A percentile compares a stretch with the other conserved stretches of the same genome.
phyloP scores from a whole-genome alignment of 768 basidiomycete genomes.

The Tulasnella sp. region DNA sequence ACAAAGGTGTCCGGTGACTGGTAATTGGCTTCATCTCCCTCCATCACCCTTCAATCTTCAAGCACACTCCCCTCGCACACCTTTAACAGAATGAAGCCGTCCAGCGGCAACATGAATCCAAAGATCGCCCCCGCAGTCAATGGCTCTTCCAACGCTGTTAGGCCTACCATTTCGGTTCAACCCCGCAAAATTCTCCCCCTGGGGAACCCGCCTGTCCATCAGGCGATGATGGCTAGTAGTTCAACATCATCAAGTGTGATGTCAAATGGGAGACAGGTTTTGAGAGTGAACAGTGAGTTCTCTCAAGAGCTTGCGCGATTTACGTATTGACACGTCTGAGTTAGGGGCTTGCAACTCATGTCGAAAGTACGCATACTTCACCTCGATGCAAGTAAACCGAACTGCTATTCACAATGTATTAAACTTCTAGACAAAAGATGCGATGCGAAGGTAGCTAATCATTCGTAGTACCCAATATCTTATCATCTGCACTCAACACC shows the following conservation, averaged over 20 bases:
- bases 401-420: neutral
- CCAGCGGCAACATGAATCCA: too few relatives aligned
- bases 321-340: neutral
- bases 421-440: conserved; percentile 13
- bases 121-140: too few relatives aligned
- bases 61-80: too few relatives aligned
- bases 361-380: conserved; percentile 15
- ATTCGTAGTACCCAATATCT: neutral
- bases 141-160: too few relatives aligned
- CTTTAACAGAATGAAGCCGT: too few relatives aligned
- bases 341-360: conserved; percentile 15
- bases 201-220: conserved; percentile 10
- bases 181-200: conserved; percentile 12
- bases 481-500: neutral
- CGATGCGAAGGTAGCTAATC: conserved; percentile 9
- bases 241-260: neutral
- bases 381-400: too few relatives aligned
- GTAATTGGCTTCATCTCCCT: too few relatives aligned
- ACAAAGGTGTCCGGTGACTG: too few relatives aligned
- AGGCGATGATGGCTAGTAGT: neutral
- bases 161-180: neutral
- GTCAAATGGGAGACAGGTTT: conserved; percentile 6
- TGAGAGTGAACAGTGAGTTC: conserved; percentile 14
- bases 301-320: neutral
- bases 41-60: too few relatives aligned